A percentile compares a stretch with the other conserved stretches of the same genome.
Conservation (phyloP, 2,329 filamentous ascomycete genomes). For the Epichloe sibirici region DNA sequence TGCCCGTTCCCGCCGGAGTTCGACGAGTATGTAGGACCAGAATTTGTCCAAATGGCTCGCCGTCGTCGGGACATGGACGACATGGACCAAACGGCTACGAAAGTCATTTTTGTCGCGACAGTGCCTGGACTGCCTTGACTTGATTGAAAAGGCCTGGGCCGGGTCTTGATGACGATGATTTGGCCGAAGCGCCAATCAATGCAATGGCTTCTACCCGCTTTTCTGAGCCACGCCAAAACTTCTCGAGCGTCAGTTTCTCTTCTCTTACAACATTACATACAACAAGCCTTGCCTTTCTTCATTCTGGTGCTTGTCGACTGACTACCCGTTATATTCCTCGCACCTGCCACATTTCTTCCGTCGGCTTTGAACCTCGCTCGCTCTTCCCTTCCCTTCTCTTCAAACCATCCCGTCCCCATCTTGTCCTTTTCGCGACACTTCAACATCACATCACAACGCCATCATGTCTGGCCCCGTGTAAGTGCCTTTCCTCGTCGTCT, state of each 20-base stretch:
- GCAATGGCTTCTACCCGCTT: constrained; percentile 6
- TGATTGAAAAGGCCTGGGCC: not conserved
- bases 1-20: not conserved
- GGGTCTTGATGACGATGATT: constrained; percentile 5
- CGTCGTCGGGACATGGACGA: too few species aligned
- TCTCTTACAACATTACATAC: not conserved
- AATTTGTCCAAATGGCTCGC: not conserved
- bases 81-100: not conserved
- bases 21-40: not conserved
- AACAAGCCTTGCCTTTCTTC: constrained; percentile 3
- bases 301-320: not conserved
- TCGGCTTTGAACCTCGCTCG: constrained; percentile 5
- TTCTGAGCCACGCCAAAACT: constrained; percentile 9
- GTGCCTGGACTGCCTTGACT: too few species aligned
- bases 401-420: constrained; percentile 9
- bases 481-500: constrained; percentile 26
- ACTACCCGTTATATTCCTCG: constrained; percentile 5
- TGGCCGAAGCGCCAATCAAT: constrained; percentile 2
- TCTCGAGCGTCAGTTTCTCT: constrained; percentile 6
- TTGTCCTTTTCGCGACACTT: not conserved
- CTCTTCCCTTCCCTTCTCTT: constrained; percentile 6
- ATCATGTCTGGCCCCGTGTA: constrained; percentile 58
- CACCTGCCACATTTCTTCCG: constrained; percentile 7
- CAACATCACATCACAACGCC: constrained; percentile 9
- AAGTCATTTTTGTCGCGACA: too few species aligned